Percentiles rank a stretch among this genome's conserved stretches.
phyloP scores from a whole-genome alignment of 2,329 filamentous ascomycete genomes.

The Nemania serpens region DNA sequence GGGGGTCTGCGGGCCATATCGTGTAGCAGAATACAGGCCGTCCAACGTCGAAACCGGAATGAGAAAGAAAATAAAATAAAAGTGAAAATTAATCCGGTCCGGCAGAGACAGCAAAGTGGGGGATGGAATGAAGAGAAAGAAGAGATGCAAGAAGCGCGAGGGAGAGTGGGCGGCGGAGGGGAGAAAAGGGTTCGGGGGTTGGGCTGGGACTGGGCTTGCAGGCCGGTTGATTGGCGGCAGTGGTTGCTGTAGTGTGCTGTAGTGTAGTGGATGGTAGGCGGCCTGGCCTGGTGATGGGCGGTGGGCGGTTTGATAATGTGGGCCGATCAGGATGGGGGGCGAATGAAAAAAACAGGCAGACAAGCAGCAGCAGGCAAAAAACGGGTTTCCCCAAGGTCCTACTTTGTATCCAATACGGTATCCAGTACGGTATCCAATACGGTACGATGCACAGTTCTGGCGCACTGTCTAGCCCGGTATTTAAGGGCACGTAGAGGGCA shows the following conservation, averaged over 20 bases:
- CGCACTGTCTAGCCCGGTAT: slow-evolving; percentile 6
- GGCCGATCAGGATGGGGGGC: slow-evolving; percentile 15
- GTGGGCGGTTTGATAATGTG: slow-evolving; percentile 21
- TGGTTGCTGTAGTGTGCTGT: slow-evolving; percentile 12
- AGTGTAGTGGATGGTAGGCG: slow-evolving; percentile 14
- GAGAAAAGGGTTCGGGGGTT: slow-evolving; percentile 34
- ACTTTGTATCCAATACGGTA: too few relatives aligned
- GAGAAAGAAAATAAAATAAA: slow-evolving; percentile 22
- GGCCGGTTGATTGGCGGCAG: slow-evolving; percentile 19
- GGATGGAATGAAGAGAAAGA: slow-evolving; percentile 25
- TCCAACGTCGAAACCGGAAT: slow-evolving; percentile 31
- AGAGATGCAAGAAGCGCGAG: slow-evolving; percentile 34
- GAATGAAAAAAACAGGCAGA: not conserved
- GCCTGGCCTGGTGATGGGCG: slow-evolving; percentile 17
- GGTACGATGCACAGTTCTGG: not conserved
- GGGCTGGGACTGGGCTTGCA: slow-evolving; percentile 32
- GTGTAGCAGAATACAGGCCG: slow-evolving; percentile 25
- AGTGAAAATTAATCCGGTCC: slow-evolving; percentile 24
- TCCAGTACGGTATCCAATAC: not conserved
- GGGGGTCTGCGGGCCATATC: slow-evolving; percentile 46
- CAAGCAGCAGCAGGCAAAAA: slow-evolving; percentile 1
- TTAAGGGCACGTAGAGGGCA: not conserved
- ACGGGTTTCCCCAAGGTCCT: slow-evolving; percentile 12
- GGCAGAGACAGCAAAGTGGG: slow-evolving; percentile 26
- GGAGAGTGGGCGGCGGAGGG: slow-evolving; percentile 37